Base-by-base conservation (phyloP, 495 filamentous ascomycete genomes). In the Trichoderma orchidacearum region DNA sequence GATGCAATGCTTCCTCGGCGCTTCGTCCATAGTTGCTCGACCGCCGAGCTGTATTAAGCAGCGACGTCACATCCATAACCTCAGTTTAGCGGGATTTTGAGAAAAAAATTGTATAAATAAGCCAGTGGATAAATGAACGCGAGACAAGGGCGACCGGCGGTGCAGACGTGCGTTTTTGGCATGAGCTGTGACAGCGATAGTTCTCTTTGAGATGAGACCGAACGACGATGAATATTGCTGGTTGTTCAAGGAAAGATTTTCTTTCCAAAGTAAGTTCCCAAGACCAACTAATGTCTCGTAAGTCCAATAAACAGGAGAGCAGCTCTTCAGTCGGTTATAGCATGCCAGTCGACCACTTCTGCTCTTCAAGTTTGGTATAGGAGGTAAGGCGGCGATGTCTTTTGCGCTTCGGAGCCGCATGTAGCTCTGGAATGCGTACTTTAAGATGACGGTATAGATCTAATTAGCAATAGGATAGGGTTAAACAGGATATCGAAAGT, bases 51-150 rank as follows among this genome's bases (percentile, higher is more conserved):
- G 18, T 59, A 60, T 74, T 74, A 2, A 74, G 58, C 13, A 74
- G 58, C 30, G 69, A 70, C 7, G 64, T 63, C 13, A 69, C 60
- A 30, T 69, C 65, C 66, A 69, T 69, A 25, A 50, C 31, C 41
- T 27, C 41, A 1, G 2, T 25, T 13, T n/a, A n/a, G n/a, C n/a
- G n/a, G n/a, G n/a, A n/a, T n/a, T n/a, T n/a, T n/a, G n/a, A n/a
- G n/a, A n/a, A n/a, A n/a, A n/a, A n/a, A n/a, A n/a, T n/a, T n/a
- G n/a, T n/a, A n/a, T n/a, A n/a, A n/a, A n/a, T n/a, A n/a, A n/a
- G n/a, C n/a, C n/a, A n/a, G n/a, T n/a, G n/a, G n/a, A n/a, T n/a
- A n/a, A n/a, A n/a, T n/a, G n/a, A n/a, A n/a, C n/a, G n/a, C n/a
- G n/a, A n/a, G n/a, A n/a, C n/a, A n/a, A n/a, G n/a, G n/a, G n/a